Evolutionary conservation across 225 moss, liverwort and hornwort genomes (phyloP), one percentile per base, ranked within the genome.

Genomic region (Climacium dendroides): DNA sequence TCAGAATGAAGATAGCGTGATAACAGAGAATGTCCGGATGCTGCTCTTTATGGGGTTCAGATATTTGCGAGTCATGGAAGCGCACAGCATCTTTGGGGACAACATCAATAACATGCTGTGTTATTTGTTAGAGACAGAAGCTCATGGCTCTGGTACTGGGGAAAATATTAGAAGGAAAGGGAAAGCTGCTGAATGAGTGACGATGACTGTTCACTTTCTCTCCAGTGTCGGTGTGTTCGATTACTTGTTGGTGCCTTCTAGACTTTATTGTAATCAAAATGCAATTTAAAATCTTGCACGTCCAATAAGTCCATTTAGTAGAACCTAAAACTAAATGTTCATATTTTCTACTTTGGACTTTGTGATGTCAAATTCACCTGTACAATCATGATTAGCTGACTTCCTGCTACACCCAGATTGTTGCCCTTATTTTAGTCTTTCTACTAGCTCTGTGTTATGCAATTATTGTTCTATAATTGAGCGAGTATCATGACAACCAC

Each of bases 41-140:
- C 93, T 98, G 62, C 92, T 98, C 76, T 98, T 95, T 10, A 98
- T 98, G 98, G 98, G 98, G n/a, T 98, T 98, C 90, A 95, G 97
- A 87, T 98, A 97, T 80, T 89, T 96, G 75, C 94, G 92, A 86
- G 98, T 98, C 59, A 93, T 96, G 90, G 98, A 98, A 92, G 97
- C 97, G 47, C 89, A 89, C 79, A 95, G 92, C 92, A 98, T 98
- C 83, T 97, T 98, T 88, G 98, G 95, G 63, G 97, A 97, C 89
- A 96, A 97, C 83, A 94, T 98, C 86, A 95, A 98, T 87, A 96
- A 98, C 78, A 97, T 98, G 92, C 90, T 98, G 86, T 98, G 98
- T 89, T 98, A 97, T 89, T 95, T 98, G 92, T 89, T 98, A 76
- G 98, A 98, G 90, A 96, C 97, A 30, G 98, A 95, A 88, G 61